Evolutionary conservation across 352 stramenopile genomes (phyloP), one percentile per base, ranked within the genome.

Genomic region (Pythium utonaiense): DNA sequence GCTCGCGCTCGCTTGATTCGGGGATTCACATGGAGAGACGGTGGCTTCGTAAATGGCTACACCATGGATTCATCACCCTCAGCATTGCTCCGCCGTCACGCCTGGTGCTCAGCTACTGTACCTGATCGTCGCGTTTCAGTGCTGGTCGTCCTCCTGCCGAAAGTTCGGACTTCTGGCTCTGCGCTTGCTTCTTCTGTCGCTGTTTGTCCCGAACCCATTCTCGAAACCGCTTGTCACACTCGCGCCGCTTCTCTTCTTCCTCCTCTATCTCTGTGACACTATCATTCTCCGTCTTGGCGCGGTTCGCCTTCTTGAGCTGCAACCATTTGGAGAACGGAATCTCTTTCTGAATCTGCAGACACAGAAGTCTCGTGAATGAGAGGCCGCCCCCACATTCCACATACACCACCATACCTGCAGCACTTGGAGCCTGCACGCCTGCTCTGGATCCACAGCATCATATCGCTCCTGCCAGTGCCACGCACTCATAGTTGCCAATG

Each of bases 401-500:
- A 19, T 44, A 3, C 19, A 21, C 28, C 1, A 53, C 30, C 36
- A 4, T n/a, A 80, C 81, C 57, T 89, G 77, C 25, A 80, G 70
- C 5, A 87, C 67, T 47, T 89, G 77, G 4, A 40, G 42, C 0
- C 75, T 74, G 62, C 68, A 78, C 3, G 74, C 73, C 10, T 69
- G 70, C 55, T 82, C 76, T 16, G 65, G 65, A n/a, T 73, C 65
- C 27, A 60, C 42, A 13, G 42, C 57, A 17, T 76, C 63, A 36
- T 78, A 75, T 17, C 75, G 77, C 66, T 91, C 72, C 45, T 84
- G 79, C 81, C 81, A 91, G 66, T 91, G 81, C 79, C 81, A 91
- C 27, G 28, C 36, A 36, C 51, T 47, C 65, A 9, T 41, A 10
- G 30, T 22, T 24, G 33, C n/a, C 6, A 19, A 31, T 6, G 17